These are phyloP conservation scores for Rubia balearica DNA, from an alignment of 305 asterid genomes.

Conservation along the genomic window DNA sequence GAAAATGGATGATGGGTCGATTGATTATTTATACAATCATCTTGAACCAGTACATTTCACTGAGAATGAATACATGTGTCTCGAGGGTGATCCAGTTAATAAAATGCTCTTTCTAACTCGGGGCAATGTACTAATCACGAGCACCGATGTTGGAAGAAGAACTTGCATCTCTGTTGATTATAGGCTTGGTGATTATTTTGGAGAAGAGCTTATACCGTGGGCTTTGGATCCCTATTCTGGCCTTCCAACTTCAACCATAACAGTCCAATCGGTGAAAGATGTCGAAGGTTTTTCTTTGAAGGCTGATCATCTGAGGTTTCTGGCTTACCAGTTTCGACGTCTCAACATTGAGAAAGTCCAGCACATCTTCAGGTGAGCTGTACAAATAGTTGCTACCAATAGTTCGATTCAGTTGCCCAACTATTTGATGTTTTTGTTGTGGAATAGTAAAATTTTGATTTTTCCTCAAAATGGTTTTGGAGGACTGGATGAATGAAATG, in stretches of 20 bases:
- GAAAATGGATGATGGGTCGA: conserved; percentile 46
- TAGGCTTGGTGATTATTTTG: conserved; percentile 50
- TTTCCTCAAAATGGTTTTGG: background rate
- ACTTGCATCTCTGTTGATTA: conserved; percentile 41
- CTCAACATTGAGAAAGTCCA: conserved; percentile 49
- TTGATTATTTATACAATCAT: conserved; percentile 42
- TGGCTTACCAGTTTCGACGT: conserved; percentile 50
- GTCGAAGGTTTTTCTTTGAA: conserved; percentile 60
- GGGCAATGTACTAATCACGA: conserved; percentile 35
- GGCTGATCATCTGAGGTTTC: conserved; percentile 45
- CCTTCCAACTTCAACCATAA: conserved; percentile 53
- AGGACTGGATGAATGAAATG: background rate
- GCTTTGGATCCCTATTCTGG: conserved; percentile 58
- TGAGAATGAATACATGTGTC: conserved; percentile 33
- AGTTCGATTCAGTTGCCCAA: background rate
- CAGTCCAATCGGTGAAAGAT: conserved; percentile 46
- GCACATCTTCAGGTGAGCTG: conserved; percentile 39
- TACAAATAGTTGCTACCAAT: background rate
- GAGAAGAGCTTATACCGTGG: conserved; percentile 63
- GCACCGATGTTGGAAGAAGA: conserved; percentile 53
- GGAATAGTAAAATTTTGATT: too few relatives aligned
- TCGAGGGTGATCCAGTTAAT: conserved; percentile 57
- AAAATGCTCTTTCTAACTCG: conserved; percentile 61
- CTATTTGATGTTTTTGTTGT: too few relatives aligned
- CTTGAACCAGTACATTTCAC: conserved; percentile 47